phyloP scores from a whole-genome alignment of 2,329 filamentous ascomycete genomes.

The Alternaria sp. region DNA sequence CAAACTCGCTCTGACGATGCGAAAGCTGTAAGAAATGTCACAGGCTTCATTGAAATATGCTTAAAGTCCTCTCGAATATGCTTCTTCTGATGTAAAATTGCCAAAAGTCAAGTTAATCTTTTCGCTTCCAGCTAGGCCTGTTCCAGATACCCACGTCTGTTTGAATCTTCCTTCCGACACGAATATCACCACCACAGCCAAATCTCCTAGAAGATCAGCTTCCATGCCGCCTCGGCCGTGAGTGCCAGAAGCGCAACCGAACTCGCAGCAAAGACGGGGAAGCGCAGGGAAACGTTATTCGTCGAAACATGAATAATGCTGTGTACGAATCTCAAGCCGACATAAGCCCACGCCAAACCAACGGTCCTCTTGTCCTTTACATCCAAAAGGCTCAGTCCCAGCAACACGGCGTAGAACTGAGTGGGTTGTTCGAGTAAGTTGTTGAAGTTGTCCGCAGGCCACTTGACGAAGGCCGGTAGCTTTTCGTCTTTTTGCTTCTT shows the following conservation, averaged over 20 bases:
- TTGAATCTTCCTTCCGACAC: not conserved
- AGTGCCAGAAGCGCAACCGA: not conserved
- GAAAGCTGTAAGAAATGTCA: no score
- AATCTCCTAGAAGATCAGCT: not conserved
- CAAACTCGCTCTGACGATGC: no score
- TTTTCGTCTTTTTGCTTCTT: not conserved
- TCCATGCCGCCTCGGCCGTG: not conserved
- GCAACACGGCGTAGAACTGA: not conserved
- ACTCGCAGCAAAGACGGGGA: not conserved
- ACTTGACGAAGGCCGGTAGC: not conserved
- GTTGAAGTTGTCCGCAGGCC: not conserved
- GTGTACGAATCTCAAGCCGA: not conserved
- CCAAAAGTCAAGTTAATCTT: not conserved
- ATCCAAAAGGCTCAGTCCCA: not conserved
- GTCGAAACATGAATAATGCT: not conserved
- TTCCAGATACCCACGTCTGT: not conserved
- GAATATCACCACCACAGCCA: not conserved
- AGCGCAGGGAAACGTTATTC: not conserved
- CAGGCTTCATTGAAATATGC: not conserved
- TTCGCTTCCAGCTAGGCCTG: not conserved
- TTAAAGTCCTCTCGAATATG: not conserved
- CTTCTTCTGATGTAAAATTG: not conserved
- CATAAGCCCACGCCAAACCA: not conserved
- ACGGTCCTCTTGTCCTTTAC: not conserved
- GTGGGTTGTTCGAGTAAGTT: not conserved